phyloP scores from a whole-genome alignment of 1,139 yeast species.

The Sugiyamaella grinbergsii region DNA sequence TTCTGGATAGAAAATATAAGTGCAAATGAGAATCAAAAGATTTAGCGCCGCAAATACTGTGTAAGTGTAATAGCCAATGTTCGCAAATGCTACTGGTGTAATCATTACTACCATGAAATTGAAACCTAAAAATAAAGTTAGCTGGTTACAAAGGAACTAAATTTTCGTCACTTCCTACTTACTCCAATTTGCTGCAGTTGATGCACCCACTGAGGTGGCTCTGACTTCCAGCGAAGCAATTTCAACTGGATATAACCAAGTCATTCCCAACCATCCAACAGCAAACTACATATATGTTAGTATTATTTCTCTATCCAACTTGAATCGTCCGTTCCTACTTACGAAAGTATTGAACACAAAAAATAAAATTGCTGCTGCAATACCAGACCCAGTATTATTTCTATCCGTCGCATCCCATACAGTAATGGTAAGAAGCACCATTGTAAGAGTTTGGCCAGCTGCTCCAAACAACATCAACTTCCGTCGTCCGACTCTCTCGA shows the following conservation, averaged over 20 bases:
- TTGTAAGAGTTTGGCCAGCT: conserved; percentile 38
- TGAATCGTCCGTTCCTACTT: conserved; percentile 45
- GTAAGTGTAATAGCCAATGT: conserved; percentile 51
- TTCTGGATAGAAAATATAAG: conserved; percentile 60
- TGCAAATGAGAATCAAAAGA: conserved; percentile 33
- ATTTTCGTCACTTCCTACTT: no score
- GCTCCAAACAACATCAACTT: conserved; percentile 49
- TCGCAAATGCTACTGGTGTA: conserved; percentile 53
- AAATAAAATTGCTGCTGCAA: conserved; percentile 51
- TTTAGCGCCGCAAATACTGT: conserved; percentile 49
- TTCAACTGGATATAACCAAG: conserved; percentile 61
- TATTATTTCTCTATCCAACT: not conserved
- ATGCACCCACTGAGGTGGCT: conserved; percentile 53
- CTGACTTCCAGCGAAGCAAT: conserved; percentile 59
- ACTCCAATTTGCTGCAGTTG: conserved; percentile 57
- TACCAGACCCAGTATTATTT: conserved; percentile 35
- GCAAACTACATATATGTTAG: conserved; percentile 50
- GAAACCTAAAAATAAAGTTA: conserved; percentile 49
- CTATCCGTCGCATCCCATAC: conserved; percentile 30
- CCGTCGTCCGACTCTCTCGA: conserved; percentile 65
- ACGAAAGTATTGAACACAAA: conserved; percentile 57
- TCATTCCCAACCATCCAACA: conserved; percentile 46
- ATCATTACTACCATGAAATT: conserved; percentile 57
- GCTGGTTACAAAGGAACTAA: not conserved
- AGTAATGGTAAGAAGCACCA: conserved; percentile 33